phyloP scores from a whole-genome alignment of 169 alveolate species.

The Eimeria maxima region DNA sequence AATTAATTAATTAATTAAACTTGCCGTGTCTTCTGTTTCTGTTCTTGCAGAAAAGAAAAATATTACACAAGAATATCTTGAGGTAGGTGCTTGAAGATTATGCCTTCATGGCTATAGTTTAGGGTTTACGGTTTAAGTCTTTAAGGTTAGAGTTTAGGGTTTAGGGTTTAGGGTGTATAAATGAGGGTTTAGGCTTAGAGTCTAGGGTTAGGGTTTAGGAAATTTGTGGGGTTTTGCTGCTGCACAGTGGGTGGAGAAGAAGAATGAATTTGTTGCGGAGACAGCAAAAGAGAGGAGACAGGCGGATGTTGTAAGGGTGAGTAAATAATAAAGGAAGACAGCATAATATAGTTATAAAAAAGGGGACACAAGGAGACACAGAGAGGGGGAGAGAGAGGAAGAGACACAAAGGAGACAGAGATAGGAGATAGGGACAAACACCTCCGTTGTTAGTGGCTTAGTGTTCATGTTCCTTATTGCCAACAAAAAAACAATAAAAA shows the following conservation, averaged over 20 bases:
- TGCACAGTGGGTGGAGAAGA: slow-evolving; percentile 47
- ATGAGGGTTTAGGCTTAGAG: neutral
- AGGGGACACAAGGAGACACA: neutral
- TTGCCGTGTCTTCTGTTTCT: neutral
- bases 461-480: too few relatives aligned
- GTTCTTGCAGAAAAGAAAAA: neutral
- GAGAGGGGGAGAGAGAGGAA: neutral
- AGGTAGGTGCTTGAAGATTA: neutral
- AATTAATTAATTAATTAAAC: too few relatives aligned
- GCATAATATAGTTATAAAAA: too few relatives aligned
- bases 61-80: neutral
- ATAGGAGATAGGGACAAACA: neutral
- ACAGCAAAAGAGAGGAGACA: slow-evolving; percentile 36
- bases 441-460: too few relatives aligned
- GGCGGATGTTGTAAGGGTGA: slow-evolving; percentile 38
- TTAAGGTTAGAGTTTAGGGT: neutral
- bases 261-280: slow-evolving; percentile 11
- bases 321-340: neutral
- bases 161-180: neutral
- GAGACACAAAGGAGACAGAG: neutral
- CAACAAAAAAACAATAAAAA: neutral
- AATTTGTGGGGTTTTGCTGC: neutral
- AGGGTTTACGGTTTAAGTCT: neutral
- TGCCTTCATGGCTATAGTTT: too few relatives aligned
- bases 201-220: slow-evolving; percentile 2